Evolutionary conservation across 2,329 filamentous ascomycete species (phyloP), one percentile per base, ranked within the genome.

Genomic region (Aspergillus proliferans): DNA sequence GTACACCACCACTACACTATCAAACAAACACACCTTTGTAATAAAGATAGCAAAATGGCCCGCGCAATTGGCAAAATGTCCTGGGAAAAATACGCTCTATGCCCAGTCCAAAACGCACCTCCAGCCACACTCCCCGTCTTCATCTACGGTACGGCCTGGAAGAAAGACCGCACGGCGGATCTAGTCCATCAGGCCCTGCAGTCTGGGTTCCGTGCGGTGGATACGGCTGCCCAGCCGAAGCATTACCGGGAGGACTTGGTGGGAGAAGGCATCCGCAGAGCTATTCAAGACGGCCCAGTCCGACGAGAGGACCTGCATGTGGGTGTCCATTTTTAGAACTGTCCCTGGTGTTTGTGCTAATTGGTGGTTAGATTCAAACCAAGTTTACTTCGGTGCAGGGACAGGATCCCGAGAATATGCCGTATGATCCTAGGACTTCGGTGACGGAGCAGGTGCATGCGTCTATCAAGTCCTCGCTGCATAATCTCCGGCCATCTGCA

Each of bases 81-180:
- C n/a, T 62, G 64, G 64, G 63, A 67, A 48, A 60, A 49, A 40
- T 61, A 65, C 41, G 51, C 56, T 43, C 53, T 68, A 41, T 62
- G 60, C 28, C 52, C 60, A 12, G 54, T 55, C 22, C 60, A 55
- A 24, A 54, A 57, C 26, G 58, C 58, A 15, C 52, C 50, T 12
- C 51, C 59, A 26, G 55, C 60, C 12, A 52, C 55, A n/a, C 65
- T 71, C 41, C 73, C 73, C 3, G 62, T 70, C 3, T 76, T 81
- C 54, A 70, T 93, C 53, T 93, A 93, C 65, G 88, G 88, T 46
- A 92, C 88, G 2, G 88, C 88, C n/a, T 92, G 88, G 87, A 93
- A 93, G 67, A 84, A 85, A 60, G 81, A 85, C 1, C 70, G 71
- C 15, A 89, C 86, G 0, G 76, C 78, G 18, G 73, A 79, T 47